These are phyloP conservation scores for Alternaria novae-zelandiae DNA, from an alignment of 2,329 filamentous ascomycete genomes.

Conservation along the genomic window DNA sequence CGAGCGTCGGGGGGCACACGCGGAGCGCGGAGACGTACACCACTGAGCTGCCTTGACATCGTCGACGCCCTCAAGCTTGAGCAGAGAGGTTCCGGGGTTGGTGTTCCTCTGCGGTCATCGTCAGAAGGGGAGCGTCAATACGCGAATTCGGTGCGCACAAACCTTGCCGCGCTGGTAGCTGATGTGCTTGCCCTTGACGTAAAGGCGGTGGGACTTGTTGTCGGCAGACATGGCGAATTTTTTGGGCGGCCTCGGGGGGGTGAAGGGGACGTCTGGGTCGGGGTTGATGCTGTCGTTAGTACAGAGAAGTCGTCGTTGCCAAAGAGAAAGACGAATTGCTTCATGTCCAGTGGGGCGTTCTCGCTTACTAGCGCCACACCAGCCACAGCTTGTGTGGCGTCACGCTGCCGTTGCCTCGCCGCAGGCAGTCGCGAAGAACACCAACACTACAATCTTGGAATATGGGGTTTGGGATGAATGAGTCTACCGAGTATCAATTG, in stretches of 20 bases:
- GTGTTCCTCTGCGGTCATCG: slow-evolving; percentile 75
- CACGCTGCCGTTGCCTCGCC: background rate
- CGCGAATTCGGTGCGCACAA: slow-evolving; percentile 10
- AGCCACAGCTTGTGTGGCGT: background rate
- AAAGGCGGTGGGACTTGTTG: slow-evolving; percentile 48
- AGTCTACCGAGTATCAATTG: background rate
- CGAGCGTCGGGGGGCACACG: background rate
- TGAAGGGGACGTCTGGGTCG: slow-evolving; percentile 34
- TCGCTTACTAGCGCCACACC: slow-evolving; percentile 6
- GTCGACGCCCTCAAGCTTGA: slow-evolving; percentile 99
- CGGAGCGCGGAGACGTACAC: slow-evolving; percentile 53
- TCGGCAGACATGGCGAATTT: slow-evolving; percentile 45
- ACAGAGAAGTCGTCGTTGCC: slow-evolving; percentile 12
- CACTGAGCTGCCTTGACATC: slow-evolving; percentile 84
- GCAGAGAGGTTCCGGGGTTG: slow-evolving; percentile 86
- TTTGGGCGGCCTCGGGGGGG: slow-evolving; percentile 35
- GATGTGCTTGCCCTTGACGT: slow-evolving; percentile 83
- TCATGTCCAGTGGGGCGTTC: slow-evolving; percentile 2
- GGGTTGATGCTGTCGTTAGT: slow-evolving; percentile 44
- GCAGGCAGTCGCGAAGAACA: background rate
- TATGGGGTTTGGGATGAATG: background rate
- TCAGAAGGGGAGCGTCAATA: slow-evolving; percentile 6
- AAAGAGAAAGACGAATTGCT: background rate
- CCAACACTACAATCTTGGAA: background rate
- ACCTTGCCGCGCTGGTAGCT: slow-evolving; percentile 76